Evolutionary conservation across 2,329 filamentous ascomycete genomes (phyloP), one percentile per base, ranked within the genome.

Genomic region (Apiospora hydei): DNA sequence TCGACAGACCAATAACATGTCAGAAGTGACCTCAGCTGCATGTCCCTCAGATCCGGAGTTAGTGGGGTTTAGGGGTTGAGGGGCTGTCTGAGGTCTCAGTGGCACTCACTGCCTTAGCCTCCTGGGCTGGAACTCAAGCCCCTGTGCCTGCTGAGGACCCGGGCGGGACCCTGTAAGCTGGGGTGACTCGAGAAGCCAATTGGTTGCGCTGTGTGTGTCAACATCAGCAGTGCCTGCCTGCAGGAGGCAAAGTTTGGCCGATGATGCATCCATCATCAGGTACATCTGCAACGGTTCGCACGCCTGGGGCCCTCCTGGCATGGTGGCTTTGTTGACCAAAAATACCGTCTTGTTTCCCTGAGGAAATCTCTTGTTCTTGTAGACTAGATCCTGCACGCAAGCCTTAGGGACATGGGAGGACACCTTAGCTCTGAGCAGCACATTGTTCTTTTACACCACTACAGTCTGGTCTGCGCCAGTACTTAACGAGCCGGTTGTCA

Each of bases 171-270:
- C 34, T 64, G 57, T 64, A 64, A 64, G 57, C 57, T 64, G 57
- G 57, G 57, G 34, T 64, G 57, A 41, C 34, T 64, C 11, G 30
- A 18, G 57, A 41, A 41, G 57, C 57, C 57, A 64, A 64, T 64
- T 64, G 57, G 57, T 41, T 64, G 57, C 57, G 41, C 14, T n/a
- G 21, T 7, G 57, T 41, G 57, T 64, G 57, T 64, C 57, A 64
- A 64, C 57, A 64, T 64, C 57, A 64, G 57, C 57, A 64, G 30
- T 41, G 57, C 30, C 57, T 64, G 57, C 34, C 57, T 64, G 57
- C 34, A 64, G 57, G 57, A 64, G 57, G 57, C 57, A n/a, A 64
- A 64, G 53, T 38, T 61, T 7, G 21, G 53, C 30, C 11, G 53
- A 61, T 61, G 53, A 61, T 61, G 53, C 53, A 61, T 61, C 53